phyloP scores from a whole-genome alignment of 2,329 filamentous ascomycete species.

The Neoarthrinium moseri region DNA sequence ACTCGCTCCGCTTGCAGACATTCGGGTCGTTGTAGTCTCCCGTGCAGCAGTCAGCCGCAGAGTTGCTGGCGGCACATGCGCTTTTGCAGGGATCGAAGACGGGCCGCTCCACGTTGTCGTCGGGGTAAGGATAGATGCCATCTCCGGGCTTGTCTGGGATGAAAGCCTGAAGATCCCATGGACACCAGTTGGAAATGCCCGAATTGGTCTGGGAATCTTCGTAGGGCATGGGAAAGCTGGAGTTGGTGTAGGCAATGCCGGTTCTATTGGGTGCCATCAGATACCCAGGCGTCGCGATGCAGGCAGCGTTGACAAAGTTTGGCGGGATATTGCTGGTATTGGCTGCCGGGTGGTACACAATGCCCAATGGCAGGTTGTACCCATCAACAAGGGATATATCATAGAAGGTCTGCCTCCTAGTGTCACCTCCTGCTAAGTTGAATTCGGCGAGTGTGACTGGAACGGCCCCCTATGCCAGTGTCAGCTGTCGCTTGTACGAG shows the following conservation, averaged over 20 bases:
- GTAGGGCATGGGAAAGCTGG: slow-evolving; percentile 65
- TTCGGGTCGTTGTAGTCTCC: slow-evolving; percentile 62
- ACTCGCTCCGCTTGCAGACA: slow-evolving; percentile 65
- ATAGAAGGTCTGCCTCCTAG: slow-evolving; percentile 68
- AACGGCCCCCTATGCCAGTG: slow-evolving; percentile 56
- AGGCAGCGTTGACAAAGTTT: slow-evolving; percentile 74
- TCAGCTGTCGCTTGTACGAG: slow-evolving; percentile 3
- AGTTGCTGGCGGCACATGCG: slow-evolving; percentile 69
- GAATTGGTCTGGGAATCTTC: slow-evolving; percentile 57
- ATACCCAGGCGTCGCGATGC: slow-evolving; percentile 68
- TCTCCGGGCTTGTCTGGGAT: slow-evolving; percentile 69
- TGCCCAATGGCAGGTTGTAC: slow-evolving; percentile 74
- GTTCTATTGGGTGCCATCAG: slow-evolving; percentile 54
- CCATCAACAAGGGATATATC: slow-evolving; percentile 84
- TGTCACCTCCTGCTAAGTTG: slow-evolving; percentile 65
- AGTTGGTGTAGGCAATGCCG: slow-evolving; percentile 61
- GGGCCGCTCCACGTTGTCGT: slow-evolving; percentile 69
- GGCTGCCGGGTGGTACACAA: slow-evolving; percentile 57
- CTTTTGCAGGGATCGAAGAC: slow-evolving; percentile 76
- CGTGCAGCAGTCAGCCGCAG: slow-evolving; percentile 71
- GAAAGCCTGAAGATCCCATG: slow-evolving; percentile 71
- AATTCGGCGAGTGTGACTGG: slow-evolving; percentile 81
- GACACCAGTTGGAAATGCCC: slow-evolving; percentile 70
- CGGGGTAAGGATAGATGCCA: slow-evolving; percentile 78
- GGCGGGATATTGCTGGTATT: slow-evolving; percentile 68